Evolutionary conservation across 164 flowering plant genomes (phyloP), one percentile per base, ranked within the genome.

Genomic region (Berberis vulgaris): DNA sequence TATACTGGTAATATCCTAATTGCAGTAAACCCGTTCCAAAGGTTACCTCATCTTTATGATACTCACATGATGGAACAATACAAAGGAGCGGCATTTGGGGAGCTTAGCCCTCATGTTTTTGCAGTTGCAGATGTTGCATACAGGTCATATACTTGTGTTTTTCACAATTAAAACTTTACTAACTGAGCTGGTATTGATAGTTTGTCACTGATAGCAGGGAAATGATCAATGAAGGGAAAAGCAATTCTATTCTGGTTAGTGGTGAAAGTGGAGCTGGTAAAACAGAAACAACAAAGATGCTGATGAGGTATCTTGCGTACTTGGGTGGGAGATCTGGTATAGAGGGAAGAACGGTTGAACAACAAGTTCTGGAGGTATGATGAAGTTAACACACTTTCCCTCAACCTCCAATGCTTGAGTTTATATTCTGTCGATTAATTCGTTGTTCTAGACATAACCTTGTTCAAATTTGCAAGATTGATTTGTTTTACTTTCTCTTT

Each of bases 231-330:
- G 99, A 94, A 70, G 96, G 97, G 53, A 91, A 89, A 76, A 91
- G 97, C 82, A 91, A 94, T 73, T 91, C 99, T 46, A 91, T 94
- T 78, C 79, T 94, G 53, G 99, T 94, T 47, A 94, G 99, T 82
- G 99, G 99, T 74, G 99, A 94, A 75, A 94, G 99, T 85, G 99
- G 99, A 72, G 99, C 97, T 71, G 99, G 97, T 73, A 94, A 94
- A 77, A 94, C 99, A 49, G 99, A 94, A 80, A 94, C 99, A 11
- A 94, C 99, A 65, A 94, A 94, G 80, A 89, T 89, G 99, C 91
- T 94, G 54, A 94, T 94, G 99, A 79, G 94, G 60, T 94, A 94
- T 73, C 97, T 94, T 78, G 99, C 99, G 54, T 76, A 82, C 69
- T 77, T 94, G 72, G 99, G 99, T 57, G 99, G 99, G 54, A 85